Conservation (phyloP, 2,329 filamentous ascomycete species). For the Nemania sp. region DNA sequence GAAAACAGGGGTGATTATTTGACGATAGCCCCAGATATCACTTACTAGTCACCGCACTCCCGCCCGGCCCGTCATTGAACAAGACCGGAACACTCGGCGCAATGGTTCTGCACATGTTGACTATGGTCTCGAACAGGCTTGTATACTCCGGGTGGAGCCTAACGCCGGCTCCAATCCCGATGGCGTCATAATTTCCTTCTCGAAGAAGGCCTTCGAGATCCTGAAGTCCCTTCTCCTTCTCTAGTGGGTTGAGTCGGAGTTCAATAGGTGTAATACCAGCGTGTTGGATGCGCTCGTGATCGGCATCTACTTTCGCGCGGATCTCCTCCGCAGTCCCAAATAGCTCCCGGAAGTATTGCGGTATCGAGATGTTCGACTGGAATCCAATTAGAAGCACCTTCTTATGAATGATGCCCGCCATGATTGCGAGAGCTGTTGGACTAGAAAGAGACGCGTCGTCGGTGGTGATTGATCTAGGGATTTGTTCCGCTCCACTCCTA, state of each 20-base stretch:
- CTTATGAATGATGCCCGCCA: slow-evolving; percentile 10
- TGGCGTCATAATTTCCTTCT: slow-evolving; percentile 24
- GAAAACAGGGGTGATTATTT: background rate
- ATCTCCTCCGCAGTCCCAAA: slow-evolving; percentile 24
- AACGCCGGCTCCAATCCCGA: slow-evolving; percentile 29
- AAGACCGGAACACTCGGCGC: slow-evolving; percentile 21
- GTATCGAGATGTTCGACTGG: slow-evolving; percentile 3
- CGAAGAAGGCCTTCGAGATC: slow-evolving; percentile 12
- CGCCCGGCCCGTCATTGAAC: slow-evolving; percentile 27
- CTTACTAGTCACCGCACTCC: slow-evolving; percentile 16
- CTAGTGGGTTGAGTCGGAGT: slow-evolving; percentile 5
- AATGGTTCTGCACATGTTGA: slow-evolving; percentile 22
- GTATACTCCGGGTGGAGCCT: slow-evolving; percentile 24
- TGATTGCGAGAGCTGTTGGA: background rate
- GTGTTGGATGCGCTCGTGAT: slow-evolving; percentile 18
- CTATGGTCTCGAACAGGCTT: slow-evolving; percentile 30
- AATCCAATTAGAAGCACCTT: slow-evolving; percentile 22
- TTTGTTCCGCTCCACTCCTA: background rate
- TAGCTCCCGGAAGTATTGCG: slow-evolving; percentile 11
- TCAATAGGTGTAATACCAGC: slow-evolving; percentile 19
- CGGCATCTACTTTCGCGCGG: slow-evolving; percentile 12
- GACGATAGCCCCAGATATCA: background rate
- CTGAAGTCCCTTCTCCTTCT: slow-evolving; percentile 17
- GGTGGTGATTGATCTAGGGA: background rate
- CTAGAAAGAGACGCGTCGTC: background rate